Base-by-base conservation (phyloP, 768 basidiomycete genomes). In the Mycena rosella region DNA sequence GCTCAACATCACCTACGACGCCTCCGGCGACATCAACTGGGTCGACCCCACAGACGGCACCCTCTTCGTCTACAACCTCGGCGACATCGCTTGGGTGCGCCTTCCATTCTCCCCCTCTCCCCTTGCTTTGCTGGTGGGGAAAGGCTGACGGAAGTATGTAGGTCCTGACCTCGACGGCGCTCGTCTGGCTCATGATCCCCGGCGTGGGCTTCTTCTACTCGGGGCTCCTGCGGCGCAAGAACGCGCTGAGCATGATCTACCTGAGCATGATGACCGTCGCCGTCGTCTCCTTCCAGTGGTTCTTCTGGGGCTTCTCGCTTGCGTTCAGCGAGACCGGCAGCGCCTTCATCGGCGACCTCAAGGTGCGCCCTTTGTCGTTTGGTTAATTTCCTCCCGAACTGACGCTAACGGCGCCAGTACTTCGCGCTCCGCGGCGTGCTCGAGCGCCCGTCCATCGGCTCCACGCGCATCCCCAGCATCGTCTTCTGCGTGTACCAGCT, bases 251-350 rank as follows among this genome's bases (percentile, higher is more conserved):
- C 44, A 93, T 96, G 90, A 92, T 97, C 20, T 96, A 89, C 77
- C 86, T 92, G 20, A 89, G 88, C 60, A 89, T 96, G 86, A 86
- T 91, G 72, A 87, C 88, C 0, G 74, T 96, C 15, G 96, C 90
- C 0, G 86, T 93, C 72, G 93, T 95, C 34, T 91, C 91, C 5
- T 95, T 96, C 82, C 92, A 96, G 91, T 96, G 95, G 95, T 96
- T 95, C 84, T 96, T 97, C 85, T 98, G 96, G 96, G 96, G 96
- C 2, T 98, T 87, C 81, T 96, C 95, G 2, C 84, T 99, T 26
- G 88, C 96, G 0, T 99, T 99, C 82, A 92, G 91, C 67, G 93
- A 95, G 17, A 88, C 85, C 0, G 94, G 85, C 6, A 83, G 80
- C 67, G 69, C 73, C n/a, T 99, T 85, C 78, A 97, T 99, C 68